Evolutionary conservation across 306 rosid genomes (phyloP).

Genomic region (Cucurbita pepo): DNA sequence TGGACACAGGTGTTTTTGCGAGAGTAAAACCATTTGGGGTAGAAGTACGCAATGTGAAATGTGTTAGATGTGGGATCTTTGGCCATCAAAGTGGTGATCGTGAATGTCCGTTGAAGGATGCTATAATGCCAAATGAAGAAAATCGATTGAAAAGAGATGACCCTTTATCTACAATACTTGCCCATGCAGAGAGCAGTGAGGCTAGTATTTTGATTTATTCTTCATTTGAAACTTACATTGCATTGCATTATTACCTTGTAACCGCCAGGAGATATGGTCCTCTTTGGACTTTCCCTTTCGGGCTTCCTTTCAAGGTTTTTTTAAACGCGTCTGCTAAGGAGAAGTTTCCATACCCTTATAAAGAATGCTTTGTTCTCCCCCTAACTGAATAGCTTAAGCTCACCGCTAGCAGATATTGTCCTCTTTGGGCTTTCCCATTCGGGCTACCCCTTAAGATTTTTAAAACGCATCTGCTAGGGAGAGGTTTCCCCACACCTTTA

Average conservation of each 20-base stretch:
- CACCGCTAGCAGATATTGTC: no score
- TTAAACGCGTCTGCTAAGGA: no score
- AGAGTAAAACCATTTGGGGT: conserved; percentile 89
- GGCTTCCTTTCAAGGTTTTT: no score
- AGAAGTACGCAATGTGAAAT: conserved; percentile 88
- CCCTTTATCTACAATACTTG: conserved; percentile 80
- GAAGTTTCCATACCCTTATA: no score
- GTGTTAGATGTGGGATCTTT: conserved; percentile 70
- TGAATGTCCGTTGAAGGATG: conserved; percentile 91
- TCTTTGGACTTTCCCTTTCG: no score
- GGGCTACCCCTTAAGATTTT: no score
- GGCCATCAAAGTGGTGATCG: conserved; percentile 99
- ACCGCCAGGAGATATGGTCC: no score
- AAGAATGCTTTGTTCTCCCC: no score
- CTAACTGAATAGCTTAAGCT: no score
- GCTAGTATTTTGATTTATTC: conserved; percentile 19
- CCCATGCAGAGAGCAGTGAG: conserved; percentile 67
- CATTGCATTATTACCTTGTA: not conserved
- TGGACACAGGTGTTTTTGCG: conserved; percentile 74
- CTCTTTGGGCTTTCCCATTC: no score
- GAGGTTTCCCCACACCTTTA: no score
- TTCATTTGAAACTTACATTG: not conserved
- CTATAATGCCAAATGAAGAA: conserved; percentile 80
- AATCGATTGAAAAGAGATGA: conserved; percentile 85
- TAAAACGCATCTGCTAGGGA: no score